Evolutionary conservation across 176 grass and related monocot species (phyloP), one percentile per base, ranked within the genome.

Genomic region (Juncus effusus): DNA sequence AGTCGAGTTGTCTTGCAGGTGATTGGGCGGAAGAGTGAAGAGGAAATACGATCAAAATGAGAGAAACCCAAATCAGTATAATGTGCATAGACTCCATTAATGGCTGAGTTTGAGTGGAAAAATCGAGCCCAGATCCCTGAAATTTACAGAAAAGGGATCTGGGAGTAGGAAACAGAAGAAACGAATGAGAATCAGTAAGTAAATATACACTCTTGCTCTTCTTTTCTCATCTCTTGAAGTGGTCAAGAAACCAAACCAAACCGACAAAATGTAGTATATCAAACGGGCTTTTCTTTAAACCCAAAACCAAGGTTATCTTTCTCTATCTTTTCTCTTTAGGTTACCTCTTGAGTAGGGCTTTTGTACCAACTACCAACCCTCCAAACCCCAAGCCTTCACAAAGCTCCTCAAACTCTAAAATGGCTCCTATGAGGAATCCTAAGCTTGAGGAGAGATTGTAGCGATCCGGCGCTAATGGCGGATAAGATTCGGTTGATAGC

Each of bases 1-100:
- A 69, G 78, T 97, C 85, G 3, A 93, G 75, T 50, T 77, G 28
- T 61, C 83, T 65, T 11, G 76, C 80, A 13, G 77, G 50, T 13
- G 80, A 53, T 63, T 84, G 81, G 10, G 76, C 61, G 7, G 59
- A 62, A 64, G 13, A 75, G 40, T 63, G 76, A n/a, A 40, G 36
- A 35, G 75, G 7, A 28, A 75, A 75, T 35, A 75, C 35, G 36
- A 79, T 4, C 38, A 55, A 64, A 61, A 79, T 53, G 15, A 84
- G 37, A 15, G 50, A 3, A 41, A 69, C 55, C 40, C 71, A 61
- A 67, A 75, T 54, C 45, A 79, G 19, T 16, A 84, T 68, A 45
- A n/a, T 42, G 28, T 74, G 69, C 60, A 52, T 64, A 59, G 49
- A 51, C 50, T 74, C 69, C 81, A 74, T 84, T 11, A 45, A 56